Conservation (phyloP, 495 filamentous ascomycete genomes). For the Hyaloscypha finlandica region DNA sequence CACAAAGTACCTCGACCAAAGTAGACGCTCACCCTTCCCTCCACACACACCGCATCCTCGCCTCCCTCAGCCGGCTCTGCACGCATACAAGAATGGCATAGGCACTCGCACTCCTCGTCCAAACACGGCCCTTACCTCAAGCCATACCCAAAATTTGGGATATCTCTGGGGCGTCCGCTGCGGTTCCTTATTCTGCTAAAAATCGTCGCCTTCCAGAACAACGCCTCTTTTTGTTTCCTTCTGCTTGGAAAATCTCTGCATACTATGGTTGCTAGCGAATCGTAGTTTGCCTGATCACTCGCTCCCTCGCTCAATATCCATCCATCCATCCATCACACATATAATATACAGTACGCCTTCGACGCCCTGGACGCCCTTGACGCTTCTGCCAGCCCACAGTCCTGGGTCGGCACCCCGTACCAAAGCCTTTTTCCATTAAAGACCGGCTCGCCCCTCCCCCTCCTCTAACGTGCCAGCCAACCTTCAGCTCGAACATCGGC, state of each 20-base stretch:
- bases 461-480: slow-evolving; percentile 3
- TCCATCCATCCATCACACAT: slow-evolving; percentile 1
- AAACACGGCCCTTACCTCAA: slow-evolving; percentile 11
- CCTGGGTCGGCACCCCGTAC: background rate
- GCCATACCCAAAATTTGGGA: background rate
- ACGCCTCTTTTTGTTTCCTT: slow-evolving; percentile 17
- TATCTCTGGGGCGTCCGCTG: background rate
- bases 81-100: slow-evolving; percentile 7
- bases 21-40: background rate
- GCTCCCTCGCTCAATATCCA: background rate
- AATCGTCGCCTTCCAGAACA: slow-evolving; percentile 20
- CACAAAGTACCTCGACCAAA: slow-evolving; percentile 1
- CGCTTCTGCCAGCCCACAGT: background rate
- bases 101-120: background rate
- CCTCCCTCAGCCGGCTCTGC: background rate
- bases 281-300: background rate
- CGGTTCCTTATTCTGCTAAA: slow-evolving; percentile 11
- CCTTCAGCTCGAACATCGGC: background rate
- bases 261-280: background rate
- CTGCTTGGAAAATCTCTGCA: slow-evolving; percentile 1
- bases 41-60: background rate
- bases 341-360: too few species aligned
- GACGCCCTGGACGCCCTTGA: slow-evolving; percentile 4
- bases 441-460: background rate
- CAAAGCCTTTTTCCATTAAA: slow-evolving; percentile 1